phyloP scores from a whole-genome alignment of 2,329 filamentous ascomycete species.

The Botrytis deweyae region DNA sequence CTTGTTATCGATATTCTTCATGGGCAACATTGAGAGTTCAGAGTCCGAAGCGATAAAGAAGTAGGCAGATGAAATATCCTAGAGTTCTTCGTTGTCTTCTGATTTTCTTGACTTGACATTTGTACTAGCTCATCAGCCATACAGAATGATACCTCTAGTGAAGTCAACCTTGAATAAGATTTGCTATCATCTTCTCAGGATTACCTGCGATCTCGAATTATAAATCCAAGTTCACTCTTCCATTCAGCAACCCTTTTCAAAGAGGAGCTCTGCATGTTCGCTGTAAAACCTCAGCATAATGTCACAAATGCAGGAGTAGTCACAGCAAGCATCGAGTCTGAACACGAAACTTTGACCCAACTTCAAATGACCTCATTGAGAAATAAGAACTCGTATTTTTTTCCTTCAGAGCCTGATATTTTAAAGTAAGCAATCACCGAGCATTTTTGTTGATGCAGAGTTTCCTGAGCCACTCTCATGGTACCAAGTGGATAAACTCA shows the following conservation, averaged over 20 bases:
- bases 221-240: neutral
- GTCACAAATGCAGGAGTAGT: neutral
- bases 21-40: neutral
- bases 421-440: neutral
- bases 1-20: neutral
- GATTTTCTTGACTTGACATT: neutral
- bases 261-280: neutral
- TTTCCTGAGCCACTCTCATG: neutral
- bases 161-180: no score
- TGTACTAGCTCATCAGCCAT: neutral
- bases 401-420: neutral
- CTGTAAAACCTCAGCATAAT: neutral
- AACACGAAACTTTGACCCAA: neutral
- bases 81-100: neutral
- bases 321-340: neutral
- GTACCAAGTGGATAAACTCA: neutral
- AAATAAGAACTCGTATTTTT: neutral
- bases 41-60: neutral
- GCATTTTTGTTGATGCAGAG: neutral
- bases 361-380: neutral
- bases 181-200: neutral
- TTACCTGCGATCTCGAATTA: neutral
- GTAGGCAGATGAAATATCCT: neutral
- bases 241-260: neutral
- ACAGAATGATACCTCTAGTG: neutral